Evolutionary conservation across 371 early-diverging fungal genomes (phyloP), one percentile per base, ranked within the genome.

Genomic region (Phascolomyces articulosus): DNA sequence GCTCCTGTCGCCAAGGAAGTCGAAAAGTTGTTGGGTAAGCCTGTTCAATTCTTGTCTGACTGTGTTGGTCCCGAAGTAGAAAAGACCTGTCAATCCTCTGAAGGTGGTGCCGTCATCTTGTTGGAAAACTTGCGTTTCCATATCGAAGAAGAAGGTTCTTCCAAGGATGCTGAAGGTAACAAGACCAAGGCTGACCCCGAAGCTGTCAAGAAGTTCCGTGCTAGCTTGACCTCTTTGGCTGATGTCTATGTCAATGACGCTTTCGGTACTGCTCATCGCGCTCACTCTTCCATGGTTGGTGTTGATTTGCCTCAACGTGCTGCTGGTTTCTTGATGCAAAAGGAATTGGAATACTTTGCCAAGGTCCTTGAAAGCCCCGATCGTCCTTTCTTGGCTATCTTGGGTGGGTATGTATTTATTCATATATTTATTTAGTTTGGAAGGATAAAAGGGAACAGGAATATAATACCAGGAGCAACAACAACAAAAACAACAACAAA

Each of bases 241-340:
- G 99, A 99, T 80, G 81, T 99, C 64, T 97, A 96, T 72, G 91
- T 99, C 63, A 98, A 98, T 85, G 99, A 99, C 80, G 99, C 98
- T 38, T 99, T 99, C 79, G 99, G 99, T 66, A 97, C 98, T 54
- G 96, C 98, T 66, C 99, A 99, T 80, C 93, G 99, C 75, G 96
- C 96, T 53, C 93, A 90, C 82, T 93, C 93, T 66, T 98, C 98
- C 61, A 96, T 98, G 92, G 97, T 96, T 53, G 98, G 98, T 64
- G 94, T 98, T 60, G 85, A 95, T 55, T 86, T 98, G 62, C 92
- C 94, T 60, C 80, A 90, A 67, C 90, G 92, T 61, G 97, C 96
- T 28, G 93, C 98, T 49, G 99, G 99, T 62, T 91, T 98, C 78
- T 86, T 99, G 74, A 95, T 99, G 95, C 95, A 97, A 88, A 98